A percentile compares a stretch with the other conserved stretches of the same genome.
These are phyloP conservation scores for Aspergillus vadensis DNA, from an alignment of 2,329 filamentous ascomycete genomes.

Conservation along the genomic window DNA sequence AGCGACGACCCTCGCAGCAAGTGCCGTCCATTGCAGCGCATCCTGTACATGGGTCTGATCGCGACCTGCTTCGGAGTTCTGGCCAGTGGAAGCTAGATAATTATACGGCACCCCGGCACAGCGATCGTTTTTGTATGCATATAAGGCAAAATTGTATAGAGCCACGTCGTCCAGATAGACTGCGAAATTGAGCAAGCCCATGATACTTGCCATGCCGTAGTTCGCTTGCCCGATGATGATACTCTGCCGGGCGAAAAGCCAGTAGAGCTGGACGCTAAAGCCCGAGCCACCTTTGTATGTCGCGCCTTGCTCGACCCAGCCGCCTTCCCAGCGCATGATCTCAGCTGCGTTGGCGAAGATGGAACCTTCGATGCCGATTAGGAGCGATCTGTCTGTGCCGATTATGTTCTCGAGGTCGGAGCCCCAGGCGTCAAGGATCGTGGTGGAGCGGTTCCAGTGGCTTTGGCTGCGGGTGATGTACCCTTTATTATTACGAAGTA, in stretches of 20 bases:
- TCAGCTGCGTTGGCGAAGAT: conserved; percentile 48
- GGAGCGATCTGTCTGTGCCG: conserved; percentile 32
- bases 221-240: conserved; percentile 47
- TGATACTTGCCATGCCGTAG: conserved; percentile 47
- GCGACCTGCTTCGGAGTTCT: conserved; percentile 41
- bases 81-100: conserved; percentile 38
- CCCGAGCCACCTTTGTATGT: conserved; percentile 39
- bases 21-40: conserved; percentile 39
- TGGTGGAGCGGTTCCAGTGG: conserved; percentile 39
- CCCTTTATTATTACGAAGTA: conserved; percentile 18
- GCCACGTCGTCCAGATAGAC: conserved; percentile 47
- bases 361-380: conserved; percentile 44
- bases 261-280: conserved; percentile 46
- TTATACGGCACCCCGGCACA: conserved; percentile 38
- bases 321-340: conserved; percentile 49
- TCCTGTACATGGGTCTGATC: conserved; percentile 40
- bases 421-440: conserved; percentile 39
- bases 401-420: conserved; percentile 19
- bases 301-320: conserved; percentile 42
- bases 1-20: conserved; percentile 36
- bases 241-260: conserved; percentile 44
- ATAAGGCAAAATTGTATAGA: conserved; percentile 46
- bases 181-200: conserved; percentile 42
- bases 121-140: conserved; percentile 39
- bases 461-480: conserved; percentile 43